A percentile compares a stretch with the other conserved stretches of the same genome.
Evolutionary conservation across 768 basidiomycete species (phyloP).

Genomic region (Leucocoprinus sp.): DNA sequence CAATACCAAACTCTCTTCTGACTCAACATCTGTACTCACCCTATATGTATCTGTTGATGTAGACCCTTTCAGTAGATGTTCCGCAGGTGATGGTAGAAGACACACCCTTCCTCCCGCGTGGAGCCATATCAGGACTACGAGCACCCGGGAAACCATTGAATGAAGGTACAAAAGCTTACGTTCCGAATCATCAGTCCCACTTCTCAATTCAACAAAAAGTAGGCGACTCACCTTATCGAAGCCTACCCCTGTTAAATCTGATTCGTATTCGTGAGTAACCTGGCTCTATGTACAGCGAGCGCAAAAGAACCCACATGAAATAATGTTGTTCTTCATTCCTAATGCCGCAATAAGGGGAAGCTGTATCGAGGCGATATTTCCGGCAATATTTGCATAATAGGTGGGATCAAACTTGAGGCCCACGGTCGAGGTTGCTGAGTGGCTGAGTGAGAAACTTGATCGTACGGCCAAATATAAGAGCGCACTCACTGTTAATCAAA

Average conservation of each 20-base stretch:
- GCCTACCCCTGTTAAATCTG: constrained; percentile 46
- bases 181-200: not conserved
- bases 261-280: too few species aligned
- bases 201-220: not conserved
- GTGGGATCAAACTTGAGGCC: constrained; percentile 26
- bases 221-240: constrained; percentile 27
- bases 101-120: constrained; percentile 39
- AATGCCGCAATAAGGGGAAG: constrained; percentile 49
- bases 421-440: constrained; percentile 23
- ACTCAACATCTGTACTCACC: constrained; percentile 6
- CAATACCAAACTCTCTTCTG: not conserved
- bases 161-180: constrained; percentile 37
- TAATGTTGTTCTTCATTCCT: constrained; percentile 52
- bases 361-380: constrained; percentile 38
- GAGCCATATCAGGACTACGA: constrained; percentile 39
- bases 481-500: constrained; percentile 28
- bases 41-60: constrained; percentile 14
- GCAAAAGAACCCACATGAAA: constrained; percentile 22
- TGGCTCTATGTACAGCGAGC: not conserved
- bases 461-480: not conserved
- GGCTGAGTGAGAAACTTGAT: not conserved
- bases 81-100: not conserved
- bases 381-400: constrained; percentile 35
- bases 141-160: constrained; percentile 38
- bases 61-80: not conserved